phyloP scores from a whole-genome alignment of 177 flowering plant genomes.

The Vitis hybrid region DNA sequence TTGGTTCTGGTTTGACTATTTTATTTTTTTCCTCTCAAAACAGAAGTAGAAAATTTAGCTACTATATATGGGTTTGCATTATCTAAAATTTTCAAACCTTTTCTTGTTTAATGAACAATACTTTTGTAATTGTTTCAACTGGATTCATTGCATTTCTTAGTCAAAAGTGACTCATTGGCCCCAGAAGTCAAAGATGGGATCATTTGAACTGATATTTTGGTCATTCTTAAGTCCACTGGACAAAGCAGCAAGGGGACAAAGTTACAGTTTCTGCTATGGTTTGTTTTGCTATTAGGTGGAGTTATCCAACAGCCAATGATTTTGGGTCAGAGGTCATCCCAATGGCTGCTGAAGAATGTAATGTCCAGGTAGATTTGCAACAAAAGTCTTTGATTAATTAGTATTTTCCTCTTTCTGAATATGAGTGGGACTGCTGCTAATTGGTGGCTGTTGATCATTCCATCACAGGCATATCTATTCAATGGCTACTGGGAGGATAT shows the following conservation, averaged over 20 bases:
- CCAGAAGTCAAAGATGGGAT: background rate
- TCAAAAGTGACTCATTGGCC: background rate
- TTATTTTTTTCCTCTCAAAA: no score
- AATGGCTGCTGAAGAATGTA: background rate
- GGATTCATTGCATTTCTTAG: no score
- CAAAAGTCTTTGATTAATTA: background rate
- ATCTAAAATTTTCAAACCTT: no score
- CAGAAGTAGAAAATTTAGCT: no score
- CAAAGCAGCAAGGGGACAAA: background rate
- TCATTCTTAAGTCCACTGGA: background rate
- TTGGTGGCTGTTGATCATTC: background rate
- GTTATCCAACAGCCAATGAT: slow-evolving; percentile 1
- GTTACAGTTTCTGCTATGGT: background rate
- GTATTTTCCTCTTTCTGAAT: background rate
- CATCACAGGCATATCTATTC: slow-evolving; percentile 6
- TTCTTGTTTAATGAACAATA: no score
- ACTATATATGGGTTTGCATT: no score
- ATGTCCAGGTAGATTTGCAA: background rate
- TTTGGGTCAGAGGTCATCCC: slow-evolving; percentile 7
- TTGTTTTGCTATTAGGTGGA: background rate
- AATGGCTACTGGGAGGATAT: slow-evolving; percentile 6
- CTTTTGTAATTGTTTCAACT: no score
- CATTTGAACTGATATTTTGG: background rate
- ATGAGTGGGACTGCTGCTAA: background rate
- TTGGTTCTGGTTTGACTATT: no score